These are phyloP conservation scores for Vigna radiata DNA, from an alignment of 306 rosid genomes.

Conservation along the genomic window DNA sequence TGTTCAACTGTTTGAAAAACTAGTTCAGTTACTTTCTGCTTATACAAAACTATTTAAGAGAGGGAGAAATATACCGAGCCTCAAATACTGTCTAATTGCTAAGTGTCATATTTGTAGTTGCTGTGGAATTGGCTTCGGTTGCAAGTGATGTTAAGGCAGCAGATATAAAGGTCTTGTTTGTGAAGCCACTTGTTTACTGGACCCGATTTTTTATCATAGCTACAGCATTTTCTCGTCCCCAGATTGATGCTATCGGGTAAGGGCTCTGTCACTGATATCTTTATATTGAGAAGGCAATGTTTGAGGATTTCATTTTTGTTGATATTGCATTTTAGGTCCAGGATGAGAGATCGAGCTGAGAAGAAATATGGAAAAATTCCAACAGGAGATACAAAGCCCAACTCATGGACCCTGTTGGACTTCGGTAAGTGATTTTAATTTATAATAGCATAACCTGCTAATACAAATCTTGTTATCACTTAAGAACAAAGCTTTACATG, in stretches of 20 bases:
- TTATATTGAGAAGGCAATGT: conserved; percentile 21
- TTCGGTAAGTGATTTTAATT: conserved; percentile 62
- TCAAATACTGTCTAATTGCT: conserved; percentile 32
- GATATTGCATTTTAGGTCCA: conserved; percentile 64
- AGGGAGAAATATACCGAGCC: not conserved
- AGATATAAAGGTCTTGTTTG: conserved; percentile 89
- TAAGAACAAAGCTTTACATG: conserved; percentile 5
- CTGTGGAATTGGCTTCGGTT: conserved; percentile 86
- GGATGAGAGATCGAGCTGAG: conserved; percentile 89
- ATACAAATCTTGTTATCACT: conserved; percentile 12
- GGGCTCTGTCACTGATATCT: conserved; percentile 30
- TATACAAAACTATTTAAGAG: conserved; percentile 11
- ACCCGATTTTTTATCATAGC: conserved; percentile 89
- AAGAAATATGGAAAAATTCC: conserved; percentile 81
- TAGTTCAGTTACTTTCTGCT: conserved; percentile 27
- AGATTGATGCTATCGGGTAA: conserved; percentile 87
- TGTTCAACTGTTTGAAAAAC: conserved; percentile 4
- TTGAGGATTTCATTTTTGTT: conserved; percentile 17
- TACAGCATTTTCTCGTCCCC: conserved; percentile 97
- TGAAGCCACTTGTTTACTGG: conserved; percentile 98
- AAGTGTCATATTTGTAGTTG: conserved; percentile 62
- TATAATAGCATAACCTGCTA: conserved; percentile 4
- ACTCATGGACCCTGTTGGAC: conserved; percentile 94
- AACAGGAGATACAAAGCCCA: conserved; percentile 82
- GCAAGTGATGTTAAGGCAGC: conserved; percentile 94